Evolutionary conservation across 352 stramenopile species (phyloP).

Genomic region (Pythium dissotocum): DNA sequence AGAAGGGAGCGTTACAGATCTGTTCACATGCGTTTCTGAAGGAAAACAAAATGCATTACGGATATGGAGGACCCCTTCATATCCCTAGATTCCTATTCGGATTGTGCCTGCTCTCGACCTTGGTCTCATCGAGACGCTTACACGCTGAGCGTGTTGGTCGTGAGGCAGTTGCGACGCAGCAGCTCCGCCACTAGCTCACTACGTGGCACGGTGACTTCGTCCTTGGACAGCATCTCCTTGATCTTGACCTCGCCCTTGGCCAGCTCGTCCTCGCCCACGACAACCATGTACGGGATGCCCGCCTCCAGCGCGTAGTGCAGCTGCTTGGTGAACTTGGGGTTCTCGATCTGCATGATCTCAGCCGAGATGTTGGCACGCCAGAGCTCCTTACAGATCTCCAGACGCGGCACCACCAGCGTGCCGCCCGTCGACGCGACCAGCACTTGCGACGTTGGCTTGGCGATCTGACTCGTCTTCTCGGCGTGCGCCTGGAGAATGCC

Average conservation of each 20-base stretch:
- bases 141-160: constrained; percentile 69
- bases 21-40: constrained; percentile 1
- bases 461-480: constrained; percentile 50
- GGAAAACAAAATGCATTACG: too few relatives aligned
- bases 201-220: constrained; percentile 84
- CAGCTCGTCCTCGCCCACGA: constrained; percentile 96
- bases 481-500: constrained; percentile 96
- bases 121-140: constrained; percentile 22
- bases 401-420: constrained; percentile 53
- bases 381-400: constrained; percentile 82
- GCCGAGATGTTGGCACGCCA: constrained; percentile 93
- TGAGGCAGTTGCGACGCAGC: constrained; percentile 64
- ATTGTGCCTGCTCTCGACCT: not conserved
- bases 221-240: constrained; percentile 94
- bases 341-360: constrained; percentile 95
- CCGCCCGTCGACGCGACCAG: constrained; percentile 93
- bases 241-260: constrained; percentile 94
- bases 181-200: constrained; percentile 76
- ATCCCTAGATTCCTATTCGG: not conserved
- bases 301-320: constrained; percentile 94
- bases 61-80: too few relatives aligned
- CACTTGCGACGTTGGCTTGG: constrained; percentile 77
- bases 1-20: not conserved
- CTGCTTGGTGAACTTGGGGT: constrained; percentile 98
- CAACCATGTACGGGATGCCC: constrained; percentile 97